Evolutionary conservation across 306 rosid species (phyloP).

Genomic region (Potentilla sterilis): DNA sequence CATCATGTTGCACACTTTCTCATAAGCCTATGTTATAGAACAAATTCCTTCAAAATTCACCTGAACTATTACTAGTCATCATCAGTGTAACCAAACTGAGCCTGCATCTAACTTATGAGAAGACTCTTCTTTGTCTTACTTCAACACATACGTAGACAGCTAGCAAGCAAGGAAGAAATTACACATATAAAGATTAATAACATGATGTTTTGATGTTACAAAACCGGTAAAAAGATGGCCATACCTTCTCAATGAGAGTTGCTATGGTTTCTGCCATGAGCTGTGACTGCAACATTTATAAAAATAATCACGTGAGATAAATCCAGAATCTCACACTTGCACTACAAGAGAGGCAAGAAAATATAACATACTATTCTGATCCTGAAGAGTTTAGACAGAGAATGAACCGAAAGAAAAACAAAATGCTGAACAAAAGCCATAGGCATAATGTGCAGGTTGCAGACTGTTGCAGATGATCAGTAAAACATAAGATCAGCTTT

Average conservation of each 20-base stretch:
- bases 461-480: neutral
- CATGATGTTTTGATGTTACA: neutral
- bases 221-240: neutral
- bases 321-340: neutral
- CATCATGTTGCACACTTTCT: neutral
- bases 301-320: neutral
- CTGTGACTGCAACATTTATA: slow-evolving; percentile 14
- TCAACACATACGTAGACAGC: neutral
- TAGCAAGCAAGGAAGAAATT: slow-evolving; percentile 5
- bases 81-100: neutral
- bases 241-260: slow-evolving; percentile 17
- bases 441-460: neutral
- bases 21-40: neutral
- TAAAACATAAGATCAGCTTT: neutral
- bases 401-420: neutral
- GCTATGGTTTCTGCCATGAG: slow-evolving; percentile 13
- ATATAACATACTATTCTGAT: neutral
- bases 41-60: neutral
- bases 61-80: neutral
- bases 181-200: neutral
- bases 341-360: neutral
- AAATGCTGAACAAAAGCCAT: neutral
- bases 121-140: neutral
- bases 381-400: neutral
- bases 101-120: neutral